These are phyloP conservation scores for Venturiaceae sp. DNA, from an alignment of 2,329 filamentous ascomycete genomes.

Conservation along the genomic window DNA sequence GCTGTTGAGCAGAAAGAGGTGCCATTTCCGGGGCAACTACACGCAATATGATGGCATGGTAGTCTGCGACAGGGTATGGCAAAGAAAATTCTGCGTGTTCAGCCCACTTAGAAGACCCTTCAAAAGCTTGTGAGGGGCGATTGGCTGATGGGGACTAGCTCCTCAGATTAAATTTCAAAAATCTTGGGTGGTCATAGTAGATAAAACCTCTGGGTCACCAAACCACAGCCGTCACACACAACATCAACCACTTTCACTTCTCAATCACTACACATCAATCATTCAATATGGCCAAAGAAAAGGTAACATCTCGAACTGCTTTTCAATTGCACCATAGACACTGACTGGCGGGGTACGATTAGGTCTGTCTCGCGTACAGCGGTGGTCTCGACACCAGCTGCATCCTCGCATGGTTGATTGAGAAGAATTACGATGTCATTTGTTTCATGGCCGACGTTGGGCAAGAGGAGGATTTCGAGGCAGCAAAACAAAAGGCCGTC, in stretches of 20 bases:
- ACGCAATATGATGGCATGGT: neutral
- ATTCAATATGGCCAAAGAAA: neutral
- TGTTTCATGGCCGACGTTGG: conserved; percentile 49
- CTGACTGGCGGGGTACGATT: neutral
- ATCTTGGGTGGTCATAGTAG: neutral
- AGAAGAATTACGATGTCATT: conserved; percentile 52
- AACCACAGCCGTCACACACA: neutral
- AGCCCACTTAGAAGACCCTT: neutral
- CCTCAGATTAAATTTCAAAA: neutral
- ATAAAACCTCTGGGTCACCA: neutral
- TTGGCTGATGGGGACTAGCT: too few relatives aligned
- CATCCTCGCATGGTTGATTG: conserved; percentile 38
- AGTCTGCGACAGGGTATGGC: neutral
- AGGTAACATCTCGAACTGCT: neutral
- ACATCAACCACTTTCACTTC: neutral
- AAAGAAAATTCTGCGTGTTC: neutral
- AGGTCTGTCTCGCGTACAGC: conserved; percentile 40
- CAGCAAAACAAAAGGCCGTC: conserved; percentile 62
- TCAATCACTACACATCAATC: neutral
- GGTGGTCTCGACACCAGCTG: conserved; percentile 52
- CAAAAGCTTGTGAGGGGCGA: neutral
- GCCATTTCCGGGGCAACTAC: neutral
- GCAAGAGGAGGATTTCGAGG: conserved; percentile 65
- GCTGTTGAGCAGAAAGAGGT: neutral
- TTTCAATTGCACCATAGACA: neutral